phyloP scores from a whole-genome alignment of 108 stramenopile genomes.

The Hondaea fermentalgiana region DNA sequence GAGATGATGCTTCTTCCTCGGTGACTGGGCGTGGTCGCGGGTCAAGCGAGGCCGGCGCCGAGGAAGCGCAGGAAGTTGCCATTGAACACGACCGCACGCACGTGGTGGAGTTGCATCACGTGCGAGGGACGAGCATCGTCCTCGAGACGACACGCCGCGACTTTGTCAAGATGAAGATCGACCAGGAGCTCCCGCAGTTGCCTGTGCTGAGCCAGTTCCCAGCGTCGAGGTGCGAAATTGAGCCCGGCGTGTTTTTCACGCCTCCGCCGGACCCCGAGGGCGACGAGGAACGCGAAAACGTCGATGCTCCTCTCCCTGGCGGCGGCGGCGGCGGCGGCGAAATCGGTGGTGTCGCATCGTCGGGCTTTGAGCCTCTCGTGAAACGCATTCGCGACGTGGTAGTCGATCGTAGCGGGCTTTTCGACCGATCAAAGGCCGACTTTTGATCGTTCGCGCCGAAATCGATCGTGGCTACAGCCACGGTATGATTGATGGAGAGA shows the following conservation, averaged over 20 bases:
- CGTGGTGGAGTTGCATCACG: neutral
- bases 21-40: neutral
- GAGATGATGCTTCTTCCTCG: neutral
- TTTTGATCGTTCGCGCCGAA: neutral
- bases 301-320: neutral
- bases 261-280: neutral
- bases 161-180: neutral
- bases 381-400: neutral
- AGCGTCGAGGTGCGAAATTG: neutral
- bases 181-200: neutral
- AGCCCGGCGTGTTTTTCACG: neutral
- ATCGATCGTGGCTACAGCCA: no score
- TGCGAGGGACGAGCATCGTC: neutral
- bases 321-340: no score
- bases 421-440: neutral
- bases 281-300: neutral
- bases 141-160: neutral
- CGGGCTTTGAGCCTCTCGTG: neutral
- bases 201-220: neutral
- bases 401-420: neutral
- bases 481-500: no score
- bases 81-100: neutral
- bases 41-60: neutral
- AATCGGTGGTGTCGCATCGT: no score
- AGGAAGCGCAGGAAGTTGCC: neutral